Evolutionary conservation across 2,329 filamentous ascomycete species (phyloP).

Genomic region (Botrytis porri): DNA sequence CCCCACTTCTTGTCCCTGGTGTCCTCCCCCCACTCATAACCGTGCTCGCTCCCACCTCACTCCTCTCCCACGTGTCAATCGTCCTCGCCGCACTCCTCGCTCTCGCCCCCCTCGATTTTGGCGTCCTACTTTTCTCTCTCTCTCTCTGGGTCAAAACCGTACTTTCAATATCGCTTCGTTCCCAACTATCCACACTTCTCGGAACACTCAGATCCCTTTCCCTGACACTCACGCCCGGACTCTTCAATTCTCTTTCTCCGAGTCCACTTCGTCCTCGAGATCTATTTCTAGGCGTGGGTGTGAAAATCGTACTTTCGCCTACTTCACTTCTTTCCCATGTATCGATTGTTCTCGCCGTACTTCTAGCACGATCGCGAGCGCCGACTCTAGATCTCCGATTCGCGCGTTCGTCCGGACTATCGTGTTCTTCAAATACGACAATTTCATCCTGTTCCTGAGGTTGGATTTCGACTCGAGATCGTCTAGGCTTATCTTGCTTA

Average conservation of each 20-base stretch:
- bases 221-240: background rate
- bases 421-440: slow-evolving; percentile 9
- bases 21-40: background rate
- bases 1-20: background rate
- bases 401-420: background rate
- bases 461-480: slow-evolving; percentile 2
- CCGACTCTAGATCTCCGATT: slow-evolving; percentile 3
- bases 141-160: background rate
- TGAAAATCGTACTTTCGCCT: background rate
- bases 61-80: slow-evolving; percentile 10
- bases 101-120: background rate
- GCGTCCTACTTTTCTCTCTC: background rate
- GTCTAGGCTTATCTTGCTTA: background rate
- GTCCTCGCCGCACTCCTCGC: slow-evolving; percentile 6
- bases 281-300: background rate
- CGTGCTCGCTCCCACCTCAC: slow-evolving; percentile 4
- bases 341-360: background rate
- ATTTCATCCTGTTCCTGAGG: slow-evolving; percentile 2
- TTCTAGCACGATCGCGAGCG: background rate
- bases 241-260: background rate
- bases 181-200: slow-evolving; percentile 10
- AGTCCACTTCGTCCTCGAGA: background rate
- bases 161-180: slow-evolving; percentile 5
- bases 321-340: slow-evolving; percentile 15
- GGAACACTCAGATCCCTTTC: background rate